A percentile compares a stretch with the other conserved stretches of the same genome.
Conservation (phyloP, 805 yeast genomes). For the Zygoascus ofunaensis region DNA sequence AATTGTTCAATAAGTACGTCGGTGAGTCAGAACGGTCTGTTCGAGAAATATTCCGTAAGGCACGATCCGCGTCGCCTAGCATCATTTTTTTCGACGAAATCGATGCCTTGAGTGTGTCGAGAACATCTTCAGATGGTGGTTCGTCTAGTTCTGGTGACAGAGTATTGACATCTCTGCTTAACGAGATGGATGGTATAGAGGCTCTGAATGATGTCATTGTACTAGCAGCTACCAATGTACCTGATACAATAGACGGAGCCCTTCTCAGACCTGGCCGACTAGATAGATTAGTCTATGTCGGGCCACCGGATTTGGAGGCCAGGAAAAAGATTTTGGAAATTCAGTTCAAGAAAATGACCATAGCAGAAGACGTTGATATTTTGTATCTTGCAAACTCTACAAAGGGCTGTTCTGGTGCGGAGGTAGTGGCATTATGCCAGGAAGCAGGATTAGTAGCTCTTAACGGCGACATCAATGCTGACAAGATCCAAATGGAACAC, state of each 20-base stretch:
- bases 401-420: constrained; percentile 96
- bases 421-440: constrained; percentile 81
- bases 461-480: constrained; percentile 54
- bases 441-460: constrained; percentile 95
- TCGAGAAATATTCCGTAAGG: constrained; percentile 86
- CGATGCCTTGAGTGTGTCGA: constrained; percentile 78
- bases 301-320: constrained; percentile 82
- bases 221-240: constrained; percentile 94
- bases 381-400: constrained; percentile 50
- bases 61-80: constrained; percentile 88
- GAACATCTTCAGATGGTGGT: constrained; percentile 48
- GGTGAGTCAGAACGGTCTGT: constrained; percentile 98
- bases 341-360: constrained; percentile 54
- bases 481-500: constrained; percentile 50
- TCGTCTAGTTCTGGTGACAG: constrained; percentile 42
- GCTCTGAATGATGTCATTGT: constrained; percentile 87
- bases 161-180: constrained; percentile 80
- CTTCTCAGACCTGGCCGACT: constrained; percentile 90
- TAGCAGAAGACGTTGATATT: constrained; percentile 42
- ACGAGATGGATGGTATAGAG: constrained; percentile 97
- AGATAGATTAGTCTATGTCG: constrained; percentile 86
- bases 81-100: constrained; percentile 96
- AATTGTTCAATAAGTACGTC: constrained; percentile 85
- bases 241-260: constrained; percentile 88
- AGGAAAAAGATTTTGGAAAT: constrained; percentile 69